Percentiles rank a stretch among this genome's conserved stretches.
phyloP scores from a whole-genome alignment of 768 basidiomycete genomes.

The Phallus indusiatus region DNA sequence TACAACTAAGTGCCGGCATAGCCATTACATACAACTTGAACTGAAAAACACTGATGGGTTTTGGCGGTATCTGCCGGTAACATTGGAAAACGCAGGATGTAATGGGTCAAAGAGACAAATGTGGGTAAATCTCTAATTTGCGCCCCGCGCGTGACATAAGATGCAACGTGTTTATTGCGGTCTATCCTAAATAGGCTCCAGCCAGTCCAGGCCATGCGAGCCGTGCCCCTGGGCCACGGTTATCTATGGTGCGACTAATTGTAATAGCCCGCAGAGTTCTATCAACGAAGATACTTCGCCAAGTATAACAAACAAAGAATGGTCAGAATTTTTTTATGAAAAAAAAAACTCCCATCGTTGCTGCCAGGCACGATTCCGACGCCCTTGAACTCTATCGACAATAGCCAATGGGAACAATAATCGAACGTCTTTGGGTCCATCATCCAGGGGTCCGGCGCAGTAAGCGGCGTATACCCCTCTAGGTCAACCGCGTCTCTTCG shows the following conservation, averaged over 20 bases:
- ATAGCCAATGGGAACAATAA: background rate
- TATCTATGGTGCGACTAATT: background rate
- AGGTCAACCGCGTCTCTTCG: constrained; percentile 1
- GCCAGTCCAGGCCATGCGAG: background rate
- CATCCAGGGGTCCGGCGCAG: background rate
- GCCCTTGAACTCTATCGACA: constrained; percentile 6
- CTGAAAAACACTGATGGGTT: background rate
- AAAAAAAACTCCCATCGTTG: background rate
- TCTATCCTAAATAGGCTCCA: background rate
- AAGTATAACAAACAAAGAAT: background rate
- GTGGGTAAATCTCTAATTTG: background rate
- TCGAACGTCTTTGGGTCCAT: background rate
- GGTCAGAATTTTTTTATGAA: background rate
- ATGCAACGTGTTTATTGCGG: background rate
- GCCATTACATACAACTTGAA: too few species aligned
- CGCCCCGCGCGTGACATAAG: background rate
- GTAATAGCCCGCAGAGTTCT: background rate
- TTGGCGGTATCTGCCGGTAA: background rate
- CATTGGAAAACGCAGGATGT: too few species aligned
- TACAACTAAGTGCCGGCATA: too few species aligned
- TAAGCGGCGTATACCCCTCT: constrained; percentile 4
- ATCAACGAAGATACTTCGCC: background rate
- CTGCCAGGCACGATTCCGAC: constrained; percentile 1
- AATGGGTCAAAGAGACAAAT: too few species aligned
- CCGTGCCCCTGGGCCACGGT: background rate